Conservation (phyloP, 225 moss, liverwort and hornwort species). For the Rhytidiadelphus loreus region DNA sequence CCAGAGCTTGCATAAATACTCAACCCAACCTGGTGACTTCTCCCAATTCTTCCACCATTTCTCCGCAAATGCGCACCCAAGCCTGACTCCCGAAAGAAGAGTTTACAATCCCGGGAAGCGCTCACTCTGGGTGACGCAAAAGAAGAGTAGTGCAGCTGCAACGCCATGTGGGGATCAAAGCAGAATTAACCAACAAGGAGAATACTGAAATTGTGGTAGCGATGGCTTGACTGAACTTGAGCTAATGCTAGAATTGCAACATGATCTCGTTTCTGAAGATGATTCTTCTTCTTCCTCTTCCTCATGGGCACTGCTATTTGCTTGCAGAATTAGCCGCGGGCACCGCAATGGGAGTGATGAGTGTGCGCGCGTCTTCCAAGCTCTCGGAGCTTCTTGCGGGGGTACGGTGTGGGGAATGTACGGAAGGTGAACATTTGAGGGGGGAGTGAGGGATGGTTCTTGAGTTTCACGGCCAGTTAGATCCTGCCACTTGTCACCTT, state of each 20-base stretch:
- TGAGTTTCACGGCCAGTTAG: background rate
- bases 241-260: background rate
- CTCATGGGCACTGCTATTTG: background rate
- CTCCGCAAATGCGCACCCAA: background rate
- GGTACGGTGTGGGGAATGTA: background rate
- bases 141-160: background rate
- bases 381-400: background rate
- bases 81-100: background rate
- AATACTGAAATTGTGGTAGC: background rate
- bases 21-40: background rate
- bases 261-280: background rate
- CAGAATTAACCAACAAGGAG: background rate
- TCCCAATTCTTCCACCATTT: background rate
- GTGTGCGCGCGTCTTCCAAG: background rate
- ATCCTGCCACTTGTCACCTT: background rate
- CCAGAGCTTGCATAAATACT: background rate
- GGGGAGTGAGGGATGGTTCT: too few species aligned
- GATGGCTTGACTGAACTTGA: background rate
- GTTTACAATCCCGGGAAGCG: background rate
- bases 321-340: too few species aligned
- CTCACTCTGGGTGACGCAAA: background rate
- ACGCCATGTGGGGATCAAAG: background rate
- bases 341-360: background rate
- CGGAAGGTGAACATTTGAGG: accelerated
- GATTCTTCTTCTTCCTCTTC: background rate